Evolutionary conservation across 352 stramenopile species (phyloP).

Genomic region (Albugo candida): DNA sequence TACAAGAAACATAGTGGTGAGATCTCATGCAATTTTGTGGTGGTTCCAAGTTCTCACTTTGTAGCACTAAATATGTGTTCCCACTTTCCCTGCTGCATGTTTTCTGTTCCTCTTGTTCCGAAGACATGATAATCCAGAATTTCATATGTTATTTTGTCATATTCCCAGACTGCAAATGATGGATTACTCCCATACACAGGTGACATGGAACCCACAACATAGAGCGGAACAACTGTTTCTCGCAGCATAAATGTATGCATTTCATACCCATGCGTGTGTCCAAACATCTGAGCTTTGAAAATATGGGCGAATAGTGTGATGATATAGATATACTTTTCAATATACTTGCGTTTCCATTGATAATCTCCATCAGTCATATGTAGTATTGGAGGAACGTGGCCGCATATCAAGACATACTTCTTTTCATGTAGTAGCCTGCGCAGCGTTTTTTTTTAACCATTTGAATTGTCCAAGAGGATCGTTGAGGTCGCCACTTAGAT

Average conservation of each 20-base stretch:
- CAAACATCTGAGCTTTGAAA: conserved; percentile 25
- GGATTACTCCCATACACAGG: conserved; percentile 82
- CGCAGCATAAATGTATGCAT: conserved; percentile 10
- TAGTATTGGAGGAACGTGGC: conserved; percentile 32
- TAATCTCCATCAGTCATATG: conserved; percentile 21
- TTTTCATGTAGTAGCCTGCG: conserved; percentile 1
- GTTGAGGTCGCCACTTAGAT: conserved; percentile 8
- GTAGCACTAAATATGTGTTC: too few species aligned
- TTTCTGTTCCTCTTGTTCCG: background rate
- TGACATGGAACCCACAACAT: conserved; percentile 69
- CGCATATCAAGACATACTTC: conserved; percentile 18
- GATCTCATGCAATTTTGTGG: too few species aligned
- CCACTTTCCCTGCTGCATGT: too few species aligned
- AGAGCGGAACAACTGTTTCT: conserved; percentile 21
- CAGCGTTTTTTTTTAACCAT: conserved; percentile 23
- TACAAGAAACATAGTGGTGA: too few species aligned
- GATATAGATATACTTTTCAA: conserved; percentile 17
- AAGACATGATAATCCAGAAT: conserved; percentile 56
- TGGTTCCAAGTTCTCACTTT: too few species aligned
- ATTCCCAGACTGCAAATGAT: conserved; percentile 78
- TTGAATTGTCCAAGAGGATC: conserved; percentile 35
- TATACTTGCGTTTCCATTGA: conserved; percentile 24
- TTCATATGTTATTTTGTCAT: conserved; percentile 41
- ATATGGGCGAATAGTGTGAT: conserved; percentile 9
- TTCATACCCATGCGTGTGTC: conserved; percentile 39